Evolutionary conservation across 768 basidiomycete species (phyloP), one percentile per base, ranked within the genome.

Genomic region (Tricholomella constricta): DNA sequence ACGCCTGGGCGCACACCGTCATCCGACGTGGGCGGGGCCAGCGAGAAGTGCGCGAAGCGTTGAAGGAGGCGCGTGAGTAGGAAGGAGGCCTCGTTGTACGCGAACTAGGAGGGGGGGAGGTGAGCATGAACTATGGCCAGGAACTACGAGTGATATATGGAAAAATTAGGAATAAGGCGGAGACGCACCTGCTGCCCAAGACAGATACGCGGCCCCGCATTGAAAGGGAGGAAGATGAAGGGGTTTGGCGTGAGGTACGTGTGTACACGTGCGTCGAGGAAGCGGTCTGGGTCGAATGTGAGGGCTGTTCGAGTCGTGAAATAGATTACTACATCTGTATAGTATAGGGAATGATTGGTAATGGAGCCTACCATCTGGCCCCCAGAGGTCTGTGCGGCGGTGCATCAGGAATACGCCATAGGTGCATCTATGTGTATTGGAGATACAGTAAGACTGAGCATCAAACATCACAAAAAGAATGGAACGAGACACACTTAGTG

Each of bases 71-170:
- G 77, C 41, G 83, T 73, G 38, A 88, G 73, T 67, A 86, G 77
- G 66, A 83, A 88, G 1, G 84, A 85, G 2, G 76, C 68, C 61
- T 86, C 83, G 54, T 85, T 76, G 65, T 87, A 87, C 5, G 86
- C 85, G 59, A 86, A 86, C 79, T 85, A 52, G 10, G 37, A 19
- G 14, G 25, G 37, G 6, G 29, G 11, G 6, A 31, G 6, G 6
- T 6, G 29, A 31, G 6, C 6, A 6, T 31, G 29, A 31, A 6
- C 6, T 31, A 31, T 31, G 29, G n/a, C n/a, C n/a, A n/a, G n/a
- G n/a, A n/a, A n/a, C n/a, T n/a, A n/a, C n/a, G n/a, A n/a, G n/a
- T n/a, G n/a, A n/a, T n/a, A n/a, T n/a, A n/a, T n/a, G n/a, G n/a
- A n/a, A n/a, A n/a, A n/a, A n/a, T 29, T 11, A 11, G 29, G 6